Conservation (phyloP, 768 basidiomycete species). For the Termitomyces sp. region DNA sequence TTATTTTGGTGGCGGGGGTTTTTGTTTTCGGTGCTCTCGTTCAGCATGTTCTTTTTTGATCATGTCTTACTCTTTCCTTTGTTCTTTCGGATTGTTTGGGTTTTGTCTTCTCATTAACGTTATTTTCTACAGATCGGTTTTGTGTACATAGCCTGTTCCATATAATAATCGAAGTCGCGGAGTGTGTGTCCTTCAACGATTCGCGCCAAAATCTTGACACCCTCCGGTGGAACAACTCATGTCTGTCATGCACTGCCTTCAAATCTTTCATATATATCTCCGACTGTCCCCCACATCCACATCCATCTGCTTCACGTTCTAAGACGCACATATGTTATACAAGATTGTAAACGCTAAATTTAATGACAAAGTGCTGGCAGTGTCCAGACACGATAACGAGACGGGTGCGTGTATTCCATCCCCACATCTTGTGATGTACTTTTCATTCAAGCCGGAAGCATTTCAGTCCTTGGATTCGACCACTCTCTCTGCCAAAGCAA, state of each 20-base stretch:
- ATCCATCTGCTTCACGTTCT: neutral
- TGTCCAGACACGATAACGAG: constrained; percentile 5
- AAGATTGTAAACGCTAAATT: constrained; percentile 11
- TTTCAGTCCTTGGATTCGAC: constrained; percentile 2
- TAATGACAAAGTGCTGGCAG: constrained; percentile 4
- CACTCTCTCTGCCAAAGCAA: neutral
- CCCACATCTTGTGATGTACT: neutral
- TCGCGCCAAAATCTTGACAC: neutral
- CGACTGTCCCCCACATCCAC: neutral
- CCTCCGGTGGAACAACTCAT: neutral
- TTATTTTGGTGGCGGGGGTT: no score
- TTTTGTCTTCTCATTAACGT: no score
- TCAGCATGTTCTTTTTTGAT: no score
- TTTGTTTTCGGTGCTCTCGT: no score
- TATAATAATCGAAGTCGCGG: neutral
- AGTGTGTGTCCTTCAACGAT: neutral
- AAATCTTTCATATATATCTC: neutral
- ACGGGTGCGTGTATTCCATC: neutral
- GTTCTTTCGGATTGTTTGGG: no score
- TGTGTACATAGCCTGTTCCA: no score
- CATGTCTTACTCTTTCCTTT: no score
- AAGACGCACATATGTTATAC: constrained; percentile 1
- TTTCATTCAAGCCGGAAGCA: neutral
- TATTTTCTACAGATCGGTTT: no score
- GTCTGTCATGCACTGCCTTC: neutral